These are phyloP conservation scores for Pyronema omphalodes DNA, from an alignment of 495 filamentous ascomycete genomes.

Conservation along the genomic window DNA sequence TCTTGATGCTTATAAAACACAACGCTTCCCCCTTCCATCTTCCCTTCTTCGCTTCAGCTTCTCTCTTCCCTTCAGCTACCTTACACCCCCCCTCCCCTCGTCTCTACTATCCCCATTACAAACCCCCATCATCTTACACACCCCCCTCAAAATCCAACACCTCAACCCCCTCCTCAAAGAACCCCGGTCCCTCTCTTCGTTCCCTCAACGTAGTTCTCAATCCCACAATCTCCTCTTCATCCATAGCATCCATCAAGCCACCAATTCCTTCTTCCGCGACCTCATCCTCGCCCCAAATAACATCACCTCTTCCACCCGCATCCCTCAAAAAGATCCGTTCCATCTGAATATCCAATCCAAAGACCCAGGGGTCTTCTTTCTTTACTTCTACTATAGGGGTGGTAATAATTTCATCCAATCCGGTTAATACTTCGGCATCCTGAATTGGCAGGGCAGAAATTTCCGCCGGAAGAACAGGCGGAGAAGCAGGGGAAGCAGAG, in stretches of 20 bases:
- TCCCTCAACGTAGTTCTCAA: background rate
- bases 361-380: background rate
- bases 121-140: background rate
- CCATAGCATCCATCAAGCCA: background rate
- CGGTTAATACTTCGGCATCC: background rate
- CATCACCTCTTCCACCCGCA: conserved; percentile 4
- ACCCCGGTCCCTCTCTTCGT: conserved; percentile 37
- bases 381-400: background rate
- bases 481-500: conserved; percentile 6
- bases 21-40: no score
- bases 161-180: conserved; percentile 89
- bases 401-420: background rate
- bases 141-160: conserved; percentile 42
- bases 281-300: background rate
- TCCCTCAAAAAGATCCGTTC: background rate
- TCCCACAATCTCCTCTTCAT: background rate
- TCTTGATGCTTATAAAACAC: no score
- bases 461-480: background rate
- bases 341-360: background rate
- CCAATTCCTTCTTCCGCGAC: background rate
- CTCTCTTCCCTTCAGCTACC: background rate
- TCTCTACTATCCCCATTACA: no score
- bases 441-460: no score
- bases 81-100: no score
- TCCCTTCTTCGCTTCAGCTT: no score